Evolutionary conservation across 2,329 filamentous ascomycete species (phyloP), one percentile per base, ranked within the genome.

Genomic region (Arthrobotrys sphaeroides): DNA sequence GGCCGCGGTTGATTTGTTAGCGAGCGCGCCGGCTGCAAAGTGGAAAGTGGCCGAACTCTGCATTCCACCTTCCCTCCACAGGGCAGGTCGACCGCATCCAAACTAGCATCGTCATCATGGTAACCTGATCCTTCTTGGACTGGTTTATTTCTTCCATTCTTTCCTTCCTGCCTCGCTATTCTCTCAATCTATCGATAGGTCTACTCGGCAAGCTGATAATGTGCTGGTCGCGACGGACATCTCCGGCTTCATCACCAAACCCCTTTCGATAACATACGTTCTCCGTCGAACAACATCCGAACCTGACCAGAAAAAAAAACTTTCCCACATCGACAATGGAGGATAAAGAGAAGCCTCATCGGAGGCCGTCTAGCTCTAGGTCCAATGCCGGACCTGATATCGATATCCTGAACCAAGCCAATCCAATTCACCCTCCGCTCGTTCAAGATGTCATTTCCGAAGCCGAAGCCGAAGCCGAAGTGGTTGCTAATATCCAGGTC

Each of bases 321-420:
- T 22, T 22, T 36, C 4, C 31, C 9, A 55, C 28, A 9, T 51
- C 13, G 7, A 59, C 24, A 20, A 70, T 53, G 73, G 49, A 53
- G 33, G 40, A 73, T 12, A 66, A 73, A 20, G 43, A 55, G 33
- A 62, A 42, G 24, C 28, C 31, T 13, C 42, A 66, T 49, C 20
- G 38, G 36, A 68, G 62, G 31, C 51, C 51, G 7, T 47, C 70
- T 26, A 66, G 76, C 79, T 82, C 9, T 81, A 83, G 77, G 83
- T 84, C 78, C 82, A 84, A 78, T 88, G 88, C 53, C 89, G 90
- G 60, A 38, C 90, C 90, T n/a, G 90, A 93, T 82, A 85, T 94
- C 62, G 89, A 92, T 82, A 92, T 94, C 78, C 84, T 92, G 7
- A 90, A 90, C 77, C 88, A 91, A 80, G 85, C 90, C 80, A 88